Conservation (phyloP, 2,329 filamentous ascomycete species). For the Fusarium caatingaense region DNA sequence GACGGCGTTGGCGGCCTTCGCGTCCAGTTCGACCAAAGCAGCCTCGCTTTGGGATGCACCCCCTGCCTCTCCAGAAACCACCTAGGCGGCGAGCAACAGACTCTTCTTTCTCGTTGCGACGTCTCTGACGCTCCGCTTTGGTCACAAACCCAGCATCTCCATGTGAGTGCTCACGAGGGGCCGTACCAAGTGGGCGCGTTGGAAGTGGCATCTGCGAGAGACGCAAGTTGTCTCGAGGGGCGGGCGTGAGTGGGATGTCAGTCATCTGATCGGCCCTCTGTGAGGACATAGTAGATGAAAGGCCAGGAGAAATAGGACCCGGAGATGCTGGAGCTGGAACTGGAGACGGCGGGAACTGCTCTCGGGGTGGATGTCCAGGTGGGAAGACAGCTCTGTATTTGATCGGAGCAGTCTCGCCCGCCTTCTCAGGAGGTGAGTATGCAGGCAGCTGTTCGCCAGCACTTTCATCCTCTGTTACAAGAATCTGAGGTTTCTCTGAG, state of each 20-base stretch:
- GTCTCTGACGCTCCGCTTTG: conserved; percentile 63
- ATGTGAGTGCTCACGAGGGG: conserved; percentile 58
- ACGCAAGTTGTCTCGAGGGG: conserved; percentile 37
- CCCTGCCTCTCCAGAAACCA: conserved; percentile 73
- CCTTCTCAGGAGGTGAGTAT: conserved; percentile 62
- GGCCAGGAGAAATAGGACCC: conserved; percentile 70
- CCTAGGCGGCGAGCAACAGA: conserved; percentile 66
- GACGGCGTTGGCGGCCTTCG: conserved; percentile 71
- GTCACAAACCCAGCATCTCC: conserved; percentile 55
- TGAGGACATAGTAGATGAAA: conserved; percentile 71
- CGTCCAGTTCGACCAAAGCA: conserved; percentile 73
- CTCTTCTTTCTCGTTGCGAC: conserved; percentile 74
- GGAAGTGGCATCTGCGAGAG: conserved; percentile 52
- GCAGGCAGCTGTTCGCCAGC: conserved; percentile 62
- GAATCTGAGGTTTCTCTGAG: conserved; percentile 54
- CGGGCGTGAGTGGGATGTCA: conserved; percentile 66
- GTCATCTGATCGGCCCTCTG: conserved; percentile 70
- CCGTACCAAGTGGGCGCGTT: conserved; percentile 58
- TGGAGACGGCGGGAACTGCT: conserved; percentile 67
- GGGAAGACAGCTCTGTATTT: conserved; percentile 70
- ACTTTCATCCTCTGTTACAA: conserved; percentile 52
- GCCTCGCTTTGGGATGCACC: conserved; percentile 70
- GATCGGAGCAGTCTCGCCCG: conserved; percentile 50
- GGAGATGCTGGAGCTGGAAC: conserved; percentile 60
- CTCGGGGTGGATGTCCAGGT: conserved; percentile 60